Base-by-base conservation (phyloP, 106 monocot genomes). In the Dendrobium officinale region DNA sequence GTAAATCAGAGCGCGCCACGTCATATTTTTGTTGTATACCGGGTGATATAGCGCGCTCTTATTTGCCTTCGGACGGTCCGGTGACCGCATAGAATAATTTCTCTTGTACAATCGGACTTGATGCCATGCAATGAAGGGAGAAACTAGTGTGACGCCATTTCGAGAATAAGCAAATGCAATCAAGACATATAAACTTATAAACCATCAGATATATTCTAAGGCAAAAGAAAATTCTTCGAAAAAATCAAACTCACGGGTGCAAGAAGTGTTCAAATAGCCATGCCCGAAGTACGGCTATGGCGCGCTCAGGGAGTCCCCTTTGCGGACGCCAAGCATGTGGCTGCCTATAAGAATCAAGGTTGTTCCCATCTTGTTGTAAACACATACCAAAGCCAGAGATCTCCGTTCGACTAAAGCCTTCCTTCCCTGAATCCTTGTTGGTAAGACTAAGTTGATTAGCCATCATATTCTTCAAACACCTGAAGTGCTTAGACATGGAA, bases 191-290 rank as follows among this genome's bases (percentile, higher is more conserved):
- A 40, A 4, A 54, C 4, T 49, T 2, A 61, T 27, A 61, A 61
- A 6, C 2, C 22, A 67, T 19, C 13, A 2, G 0, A 61, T 17
- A 8, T 20, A 61, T 58, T 58, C 58, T 20, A 58, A 17, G 58
- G 22, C 6, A 61, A 22, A 61, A 22, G 61, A 6, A 61, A 61
- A 61, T 0, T 5, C 19, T 61, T 22, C 4, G 5, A 6, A 61
- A 4, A 27, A 67, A 59, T 19, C 19, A 4, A 29, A 83, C 95
- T 90, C 76, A 93, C 95, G 95, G 95, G 73, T 95, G 95, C 77
- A 96, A 82, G 67, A 96, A 96, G 55, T 96, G 96, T 51, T 96
- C 93, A 24, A 96, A 96, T 0, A 96, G 82, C 96, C 96, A 96
- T n/a, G 90, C 89, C 45, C 92, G 93, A 42, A 96, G 93, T 2